Evolutionary conservation across 2,329 filamentous ascomycete species (phyloP), one percentile per base, ranked within the genome.

Genomic region (Alternaria sp.): DNA sequence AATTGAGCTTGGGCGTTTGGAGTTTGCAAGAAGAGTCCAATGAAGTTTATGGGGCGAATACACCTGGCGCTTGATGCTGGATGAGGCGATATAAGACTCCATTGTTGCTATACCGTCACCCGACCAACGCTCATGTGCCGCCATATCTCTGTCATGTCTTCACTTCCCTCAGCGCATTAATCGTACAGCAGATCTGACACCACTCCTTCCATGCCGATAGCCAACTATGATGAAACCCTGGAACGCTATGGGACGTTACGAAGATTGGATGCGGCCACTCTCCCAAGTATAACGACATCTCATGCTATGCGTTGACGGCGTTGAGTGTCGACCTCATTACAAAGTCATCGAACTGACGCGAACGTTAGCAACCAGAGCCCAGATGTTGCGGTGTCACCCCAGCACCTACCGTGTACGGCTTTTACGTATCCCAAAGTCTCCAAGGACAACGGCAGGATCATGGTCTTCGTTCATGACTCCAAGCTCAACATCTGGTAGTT

Each of bases 1-100:
- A 28, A 45, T 54, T 36, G 30, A 61, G 46, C 52, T 49, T 46
- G 43, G 46, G 57, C 44, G 50, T 52, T 47, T 28, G 61, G 61
- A 45, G 51, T 63, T 56, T 43, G 23, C 13, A 28, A 26, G 5
- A 44, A 54, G 32, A 21, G 32, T 54, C 17, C 30, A 23, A 44
- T 13, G 30, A 25, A 25, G 23, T 36, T 32, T 15, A 21, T 12
- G 23, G 23, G 32, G 23, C 23, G 47, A 50, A 30, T 9, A 17
- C 10, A n/a, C 15, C 25, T 19, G 47, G 47, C 23, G 21, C 12
- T 23, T 46, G 21, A 23, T 21, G 21, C 44, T 25, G 19, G 19
- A 28, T 50, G 11, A 50, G 9, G 26, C 11, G 15, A 50, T 23
- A 12, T 12, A 30, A 30, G n/a, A 50, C 25, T n/a, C 21, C 12